These are phyloP conservation scores for Chytriomyces sp. DNA, from an alignment of 192 early-diverging fungal species.

Conservation along the genomic window DNA sequence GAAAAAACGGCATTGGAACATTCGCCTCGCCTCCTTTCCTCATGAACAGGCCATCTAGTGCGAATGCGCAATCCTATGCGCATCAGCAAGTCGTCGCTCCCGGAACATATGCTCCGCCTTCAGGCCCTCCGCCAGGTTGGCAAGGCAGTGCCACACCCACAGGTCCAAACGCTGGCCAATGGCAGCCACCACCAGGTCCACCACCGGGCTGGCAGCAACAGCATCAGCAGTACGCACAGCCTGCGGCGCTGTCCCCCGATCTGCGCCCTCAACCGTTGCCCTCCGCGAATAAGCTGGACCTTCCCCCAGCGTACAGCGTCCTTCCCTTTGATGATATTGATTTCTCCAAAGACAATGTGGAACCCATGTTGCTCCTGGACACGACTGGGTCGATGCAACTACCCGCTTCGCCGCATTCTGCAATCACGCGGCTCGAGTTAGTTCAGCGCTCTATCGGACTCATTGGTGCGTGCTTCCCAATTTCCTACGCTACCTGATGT, in stretches of 20 bases:
- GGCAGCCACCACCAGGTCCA: too few species aligned
- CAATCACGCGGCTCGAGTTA: neutral
- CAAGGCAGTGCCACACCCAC: neutral
- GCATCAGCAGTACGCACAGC: too few species aligned
- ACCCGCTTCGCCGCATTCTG: neutral
- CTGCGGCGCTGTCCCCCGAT: too few species aligned
- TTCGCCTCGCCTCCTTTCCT: too few species aligned
- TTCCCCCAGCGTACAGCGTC: neutral
- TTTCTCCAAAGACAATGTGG: neutral
- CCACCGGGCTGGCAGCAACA: neutral
- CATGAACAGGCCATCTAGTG: too few species aligned
- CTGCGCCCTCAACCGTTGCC: too few species aligned
- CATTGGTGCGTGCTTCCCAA: neutral
- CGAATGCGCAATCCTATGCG: too few species aligned
- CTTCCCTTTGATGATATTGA: conserved; percentile 13
- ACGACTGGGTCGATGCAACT: conserved; percentile 6
- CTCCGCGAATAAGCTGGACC: neutral
- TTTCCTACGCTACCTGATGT: neutral
- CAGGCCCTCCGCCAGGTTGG: neutral
- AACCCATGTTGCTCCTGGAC: conserved; percentile 14
- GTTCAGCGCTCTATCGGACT: conserved; percentile 5
- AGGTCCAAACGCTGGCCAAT: too few species aligned
- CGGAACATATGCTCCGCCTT: conserved; percentile 1
- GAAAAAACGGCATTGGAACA: too few species aligned
- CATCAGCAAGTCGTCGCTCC: too few species aligned